Evolutionary conservation across 805 yeast species (phyloP).

Genomic region (Wickerhamiella azyma): DNA sequence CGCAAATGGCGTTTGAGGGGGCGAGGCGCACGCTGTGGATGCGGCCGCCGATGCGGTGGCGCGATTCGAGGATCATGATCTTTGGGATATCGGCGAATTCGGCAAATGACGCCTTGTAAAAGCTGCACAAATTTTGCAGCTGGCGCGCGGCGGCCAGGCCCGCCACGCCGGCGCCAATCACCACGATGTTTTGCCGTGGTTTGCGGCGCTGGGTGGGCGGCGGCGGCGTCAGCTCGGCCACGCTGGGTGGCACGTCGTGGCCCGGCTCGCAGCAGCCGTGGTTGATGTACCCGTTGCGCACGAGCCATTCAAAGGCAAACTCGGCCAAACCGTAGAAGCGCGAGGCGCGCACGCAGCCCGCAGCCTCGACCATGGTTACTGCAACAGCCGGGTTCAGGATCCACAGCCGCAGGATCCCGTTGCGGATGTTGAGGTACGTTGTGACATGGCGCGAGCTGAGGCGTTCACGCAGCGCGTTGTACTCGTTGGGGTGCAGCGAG

Average conservation of each 20-base stretch:
- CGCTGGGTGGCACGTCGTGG: slow-evolving; percentile 5
- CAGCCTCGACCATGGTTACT: slow-evolving; percentile 31
- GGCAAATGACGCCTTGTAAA: slow-evolving; percentile 24
- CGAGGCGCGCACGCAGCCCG: slow-evolving; percentile 30
- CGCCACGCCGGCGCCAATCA: slow-evolving; percentile 94
- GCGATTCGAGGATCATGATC: slow-evolving; percentile 28
- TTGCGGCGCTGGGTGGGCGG: slow-evolving; percentile 16
- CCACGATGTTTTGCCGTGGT: slow-evolving; percentile 38
- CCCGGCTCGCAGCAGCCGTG: slow-evolving; percentile 25
- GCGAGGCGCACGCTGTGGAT: slow-evolving; percentile 25
- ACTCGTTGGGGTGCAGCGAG: slow-evolving; percentile 26
- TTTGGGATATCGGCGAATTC: slow-evolving; percentile 31
- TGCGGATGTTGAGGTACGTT: slow-evolving; percentile 30
- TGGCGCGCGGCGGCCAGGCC: slow-evolving; percentile 96
- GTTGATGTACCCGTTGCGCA: slow-evolving; percentile 31
- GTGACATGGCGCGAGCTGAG: slow-evolving; percentile 28
- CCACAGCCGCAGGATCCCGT: slow-evolving; percentile 32
- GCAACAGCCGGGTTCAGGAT: slow-evolving; percentile 29
- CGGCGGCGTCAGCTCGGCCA: slow-evolving; percentile 13
- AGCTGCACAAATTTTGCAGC: slow-evolving; percentile 48
- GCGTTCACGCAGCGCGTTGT: slow-evolving; percentile 24
- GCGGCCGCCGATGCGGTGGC: slow-evolving; percentile 32
- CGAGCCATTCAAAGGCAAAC: slow-evolving; percentile 31
- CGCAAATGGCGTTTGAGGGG: slow-evolving; percentile 20
- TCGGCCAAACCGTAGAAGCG: slow-evolving; percentile 30